Evolutionary conservation across 2,329 filamentous ascomycete genomes (phyloP).

Genomic region (Cladosporium sp.): DNA sequence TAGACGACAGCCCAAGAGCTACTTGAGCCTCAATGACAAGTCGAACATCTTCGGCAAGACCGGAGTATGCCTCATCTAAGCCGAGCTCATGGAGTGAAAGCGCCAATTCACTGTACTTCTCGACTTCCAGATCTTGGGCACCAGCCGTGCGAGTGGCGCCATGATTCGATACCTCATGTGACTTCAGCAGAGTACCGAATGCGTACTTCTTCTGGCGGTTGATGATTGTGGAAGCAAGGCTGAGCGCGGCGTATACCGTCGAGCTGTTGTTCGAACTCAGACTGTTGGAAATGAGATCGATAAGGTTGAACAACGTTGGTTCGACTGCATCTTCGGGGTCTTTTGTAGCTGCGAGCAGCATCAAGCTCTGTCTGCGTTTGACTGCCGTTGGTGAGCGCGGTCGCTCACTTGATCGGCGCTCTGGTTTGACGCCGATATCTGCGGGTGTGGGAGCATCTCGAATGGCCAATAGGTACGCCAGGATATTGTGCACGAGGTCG

Average conservation of each 20-base stretch:
- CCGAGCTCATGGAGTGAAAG: conserved; percentile 68
- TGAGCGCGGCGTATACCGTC: conserved; percentile 85
- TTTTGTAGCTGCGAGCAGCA: conserved; percentile 78
- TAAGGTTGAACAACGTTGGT: conserved; percentile 87
- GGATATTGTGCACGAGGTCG: conserved; percentile 89
- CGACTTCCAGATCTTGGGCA: conserved; percentile 73
- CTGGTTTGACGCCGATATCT: conserved; percentile 11
- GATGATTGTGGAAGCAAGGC: conserved; percentile 82
- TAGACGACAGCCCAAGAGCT: background rate
- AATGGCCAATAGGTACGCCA: conserved; percentile 87
- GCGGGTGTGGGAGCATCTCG: conserved; percentile 53
- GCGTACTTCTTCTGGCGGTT: conserved; percentile 87
- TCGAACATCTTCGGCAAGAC: conserved; percentile 67
- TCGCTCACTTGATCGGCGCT: conserved; percentile 15
- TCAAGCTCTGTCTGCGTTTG: conserved; percentile 83
- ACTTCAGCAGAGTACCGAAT: conserved; percentile 72
- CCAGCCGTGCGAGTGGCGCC: conserved; percentile 67
- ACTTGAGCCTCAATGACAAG: conserved; percentile 37
- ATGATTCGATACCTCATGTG: conserved; percentile 59
- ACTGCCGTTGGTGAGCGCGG: conserved; percentile 60
- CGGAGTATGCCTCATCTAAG: conserved; percentile 72
- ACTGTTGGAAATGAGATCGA: conserved; percentile 86
- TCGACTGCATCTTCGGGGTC: conserved; percentile 74
- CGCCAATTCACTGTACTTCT: conserved; percentile 69
- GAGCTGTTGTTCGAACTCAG: conserved; percentile 81